Percentiles rank a stretch among this genome's conserved stretches.
Evolutionary conservation across 352 stramenopile genomes (phyloP).

Genomic region (Phytophthora boehmeriae): DNA sequence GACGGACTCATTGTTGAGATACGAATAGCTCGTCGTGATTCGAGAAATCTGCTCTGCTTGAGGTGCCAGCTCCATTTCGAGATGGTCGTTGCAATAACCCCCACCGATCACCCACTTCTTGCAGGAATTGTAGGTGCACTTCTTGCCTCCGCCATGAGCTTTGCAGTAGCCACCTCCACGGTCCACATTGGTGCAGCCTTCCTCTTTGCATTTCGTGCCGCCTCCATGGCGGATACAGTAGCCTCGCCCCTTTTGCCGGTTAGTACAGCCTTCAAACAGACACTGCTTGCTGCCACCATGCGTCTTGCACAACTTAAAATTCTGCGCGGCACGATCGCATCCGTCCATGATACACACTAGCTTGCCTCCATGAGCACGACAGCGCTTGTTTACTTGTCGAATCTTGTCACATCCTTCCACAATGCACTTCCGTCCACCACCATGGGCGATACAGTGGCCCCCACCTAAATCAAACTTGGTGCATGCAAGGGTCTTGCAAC

Average conservation of each 20-base stretch:
- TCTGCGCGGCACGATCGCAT: slow-evolving; percentile 82
- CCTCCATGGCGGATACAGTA: slow-evolving; percentile 86
- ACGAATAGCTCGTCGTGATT: slow-evolving; percentile 57
- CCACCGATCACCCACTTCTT: slow-evolving; percentile 84
- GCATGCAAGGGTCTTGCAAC: slow-evolving; percentile 80
- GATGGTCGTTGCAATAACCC: slow-evolving; percentile 72
- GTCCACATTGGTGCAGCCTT: slow-evolving; percentile 71
- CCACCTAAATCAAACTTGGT: slow-evolving; percentile 84
- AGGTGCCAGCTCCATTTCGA: slow-evolving; percentile 66
- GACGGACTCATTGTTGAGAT: slow-evolving; percentile 76
- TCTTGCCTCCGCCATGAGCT: slow-evolving; percentile 82
- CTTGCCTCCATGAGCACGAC: slow-evolving; percentile 81
- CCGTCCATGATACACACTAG: slow-evolving; percentile 77
- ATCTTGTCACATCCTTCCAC: slow-evolving; percentile 87
- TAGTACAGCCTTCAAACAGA: slow-evolving; percentile 72
- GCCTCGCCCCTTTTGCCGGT: slow-evolving; percentile 87
- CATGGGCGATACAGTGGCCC: slow-evolving; percentile 87
- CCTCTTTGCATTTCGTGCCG: slow-evolving; percentile 72
- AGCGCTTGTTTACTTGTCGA: slow-evolving; percentile 86
- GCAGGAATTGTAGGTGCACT: slow-evolving; percentile 71
- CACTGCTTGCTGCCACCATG: slow-evolving; percentile 82
- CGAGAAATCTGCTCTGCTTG: slow-evolving; percentile 61
- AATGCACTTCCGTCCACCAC: slow-evolving; percentile 83
- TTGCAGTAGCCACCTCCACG: slow-evolving; percentile 87
- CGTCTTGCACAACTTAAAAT: slow-evolving; percentile 83